Evolutionary conservation across 352 stramenopile species (phyloP).

Genomic region (Globisporangium nunn): DNA sequence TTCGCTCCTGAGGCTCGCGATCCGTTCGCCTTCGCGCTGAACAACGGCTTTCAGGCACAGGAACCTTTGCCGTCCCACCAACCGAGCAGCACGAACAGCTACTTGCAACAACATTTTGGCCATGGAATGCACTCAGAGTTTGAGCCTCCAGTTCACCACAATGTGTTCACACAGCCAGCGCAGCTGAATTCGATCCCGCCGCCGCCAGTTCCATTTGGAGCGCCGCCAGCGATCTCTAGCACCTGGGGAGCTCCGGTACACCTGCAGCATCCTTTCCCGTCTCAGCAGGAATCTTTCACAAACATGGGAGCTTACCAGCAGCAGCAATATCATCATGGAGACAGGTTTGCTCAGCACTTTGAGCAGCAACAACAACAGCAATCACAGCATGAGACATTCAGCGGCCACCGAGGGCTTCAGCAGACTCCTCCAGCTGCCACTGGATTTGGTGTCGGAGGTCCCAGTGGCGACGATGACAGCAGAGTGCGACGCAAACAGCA

Average conservation of each 20-base stretch:
- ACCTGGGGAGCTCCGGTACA: constrained; percentile 10
- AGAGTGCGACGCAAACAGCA: constrained; percentile 12
- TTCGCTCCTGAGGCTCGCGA: neutral
- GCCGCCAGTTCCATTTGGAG: neutral
- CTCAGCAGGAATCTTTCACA: neutral
- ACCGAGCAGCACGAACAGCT: neutral
- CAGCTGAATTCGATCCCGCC: neutral
- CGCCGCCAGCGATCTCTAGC: neutral
- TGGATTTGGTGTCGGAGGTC: too few species aligned
- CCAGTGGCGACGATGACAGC: constrained; percentile 3
- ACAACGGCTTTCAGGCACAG: neutral
- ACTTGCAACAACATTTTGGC: neutral
- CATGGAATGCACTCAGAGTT: neutral
- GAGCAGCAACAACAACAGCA: constrained; percentile 10
- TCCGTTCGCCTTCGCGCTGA: neutral
- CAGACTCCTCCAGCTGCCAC: neutral
- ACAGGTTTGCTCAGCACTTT: neutral
- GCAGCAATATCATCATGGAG: constrained; percentile 14
- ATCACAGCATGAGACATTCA: constrained; percentile 14
- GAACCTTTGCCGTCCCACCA: neutral
- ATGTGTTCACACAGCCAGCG: constrained; percentile 6
- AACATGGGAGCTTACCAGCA: constrained; percentile 8
- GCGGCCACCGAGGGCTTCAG: neutral
- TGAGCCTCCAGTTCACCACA: neutral
- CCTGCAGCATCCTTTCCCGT: constrained; percentile 1